A percentile compares a stretch with the other conserved stretches of the same genome.
These are phyloP conservation scores for Tolypocladium inflatum DNA, from an alignment of 2,329 filamentous ascomycete species.

Conservation along the genomic window DNA sequence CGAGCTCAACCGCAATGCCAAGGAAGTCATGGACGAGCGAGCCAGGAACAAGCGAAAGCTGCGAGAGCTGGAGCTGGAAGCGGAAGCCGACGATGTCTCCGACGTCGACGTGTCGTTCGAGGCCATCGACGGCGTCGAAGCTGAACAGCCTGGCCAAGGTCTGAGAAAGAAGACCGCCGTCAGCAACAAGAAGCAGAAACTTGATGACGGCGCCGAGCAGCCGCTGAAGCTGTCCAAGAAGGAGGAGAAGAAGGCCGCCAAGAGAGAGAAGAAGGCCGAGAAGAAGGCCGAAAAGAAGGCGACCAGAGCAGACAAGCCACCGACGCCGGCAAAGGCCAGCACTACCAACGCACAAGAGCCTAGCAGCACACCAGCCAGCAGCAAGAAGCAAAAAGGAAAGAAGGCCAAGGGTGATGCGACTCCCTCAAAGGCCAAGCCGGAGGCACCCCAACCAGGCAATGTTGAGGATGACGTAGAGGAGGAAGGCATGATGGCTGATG, in stretches of 20 bases:
- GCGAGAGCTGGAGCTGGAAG: slow-evolving; percentile 48
- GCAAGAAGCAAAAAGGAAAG: slow-evolving; percentile 16
- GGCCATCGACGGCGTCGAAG: slow-evolving; percentile 43
- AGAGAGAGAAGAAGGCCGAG: slow-evolving; percentile 33
- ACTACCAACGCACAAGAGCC: slow-evolving; percentile 5
- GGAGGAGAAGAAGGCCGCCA: slow-evolving; percentile 42
- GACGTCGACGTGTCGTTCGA: slow-evolving; percentile 35
- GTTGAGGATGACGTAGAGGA: slow-evolving; percentile 6
- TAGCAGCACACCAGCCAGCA: slow-evolving; percentile 10
- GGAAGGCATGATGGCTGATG: neutral
- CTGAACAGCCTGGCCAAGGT: slow-evolving; percentile 55
- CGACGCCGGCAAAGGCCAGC: slow-evolving; percentile 8
- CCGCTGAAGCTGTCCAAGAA: slow-evolving; percentile 39
- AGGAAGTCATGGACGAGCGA: slow-evolving; percentile 83
- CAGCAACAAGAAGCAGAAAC: slow-evolving; percentile 49
- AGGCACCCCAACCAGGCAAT: neutral
- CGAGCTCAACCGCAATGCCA: slow-evolving; percentile 68
- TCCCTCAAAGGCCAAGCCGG: slow-evolving; percentile 9
- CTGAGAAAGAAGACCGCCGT: slow-evolving; percentile 37
- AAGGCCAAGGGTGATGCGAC: slow-evolving; percentile 9
- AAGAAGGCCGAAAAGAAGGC: slow-evolving; percentile 19
- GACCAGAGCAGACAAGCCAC: slow-evolving; percentile 15
- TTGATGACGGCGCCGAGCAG: slow-evolving; percentile 24
- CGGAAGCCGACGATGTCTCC: slow-evolving; percentile 32
- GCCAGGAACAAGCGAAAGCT: slow-evolving; percentile 72